Conservation (phyloP, 1,284 basidiomycete species). For the Ceratobasidium sp. region DNA sequence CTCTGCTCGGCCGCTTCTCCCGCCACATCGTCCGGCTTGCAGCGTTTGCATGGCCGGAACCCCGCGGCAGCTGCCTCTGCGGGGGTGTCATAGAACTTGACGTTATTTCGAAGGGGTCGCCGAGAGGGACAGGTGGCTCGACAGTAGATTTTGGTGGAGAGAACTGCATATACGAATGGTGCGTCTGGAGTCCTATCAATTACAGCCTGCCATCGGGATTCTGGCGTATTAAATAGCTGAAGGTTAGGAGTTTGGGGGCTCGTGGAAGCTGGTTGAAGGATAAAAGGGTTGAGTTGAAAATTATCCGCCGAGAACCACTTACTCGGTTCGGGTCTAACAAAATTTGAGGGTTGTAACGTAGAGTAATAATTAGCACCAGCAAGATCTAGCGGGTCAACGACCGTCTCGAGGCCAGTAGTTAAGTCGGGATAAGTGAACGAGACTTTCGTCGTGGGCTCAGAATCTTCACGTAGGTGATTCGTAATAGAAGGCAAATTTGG, state of each 20-base stretch:
- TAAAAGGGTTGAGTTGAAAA: background rate
- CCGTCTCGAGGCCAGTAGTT: background rate
- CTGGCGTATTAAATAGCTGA: background rate
- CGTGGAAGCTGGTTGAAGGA: too few relatives aligned
- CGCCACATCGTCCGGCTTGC: constrained; percentile 35
- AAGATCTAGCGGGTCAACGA: too few relatives aligned
- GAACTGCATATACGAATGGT: constrained; percentile 37
- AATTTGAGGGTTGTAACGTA: background rate
- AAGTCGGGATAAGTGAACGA: background rate
- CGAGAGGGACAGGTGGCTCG: constrained; percentile 37
- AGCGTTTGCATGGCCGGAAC: constrained; percentile 34
- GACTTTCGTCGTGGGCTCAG: background rate
- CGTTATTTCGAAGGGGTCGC: constrained; percentile 30
- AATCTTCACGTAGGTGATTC: background rate
- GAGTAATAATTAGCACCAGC: background rate
- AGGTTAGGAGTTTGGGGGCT: background rate
- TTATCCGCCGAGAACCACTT: background rate
- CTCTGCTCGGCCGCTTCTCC: constrained; percentile 39
- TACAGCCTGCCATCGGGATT: constrained; percentile 35
- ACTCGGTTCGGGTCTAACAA: background rate
- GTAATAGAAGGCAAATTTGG: background rate
- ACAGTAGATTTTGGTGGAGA: constrained; percentile 41
- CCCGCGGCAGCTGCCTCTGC: constrained; percentile 8
- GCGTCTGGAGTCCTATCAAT: constrained; percentile 8
- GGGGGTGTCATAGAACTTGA: constrained; percentile 14